Conservation (phyloP, 371 early-diverging fungal genomes). For the Hamiltosporidium magnivora region DNA sequence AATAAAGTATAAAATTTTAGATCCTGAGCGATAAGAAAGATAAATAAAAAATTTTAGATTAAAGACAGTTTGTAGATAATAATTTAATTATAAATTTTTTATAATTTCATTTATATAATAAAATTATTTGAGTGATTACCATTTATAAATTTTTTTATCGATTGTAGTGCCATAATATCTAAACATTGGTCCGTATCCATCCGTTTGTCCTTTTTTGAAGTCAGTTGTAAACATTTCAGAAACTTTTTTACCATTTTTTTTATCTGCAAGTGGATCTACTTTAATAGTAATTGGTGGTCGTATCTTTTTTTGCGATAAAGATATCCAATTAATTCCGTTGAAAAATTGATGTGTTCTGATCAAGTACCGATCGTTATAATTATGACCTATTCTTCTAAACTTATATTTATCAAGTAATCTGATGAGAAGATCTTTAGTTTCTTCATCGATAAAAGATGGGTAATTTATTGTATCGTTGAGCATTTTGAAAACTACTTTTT, state of each 20-base stretch:
- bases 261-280: neutral
- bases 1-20: too few species aligned
- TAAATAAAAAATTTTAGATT: too few species aligned
- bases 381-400: conserved; percentile 10
- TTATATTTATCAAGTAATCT: conserved; percentile 18
- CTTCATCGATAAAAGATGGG: conserved; percentile 22
- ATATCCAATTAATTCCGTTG: conserved; percentile 27
- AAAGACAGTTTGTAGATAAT: too few species aligned
- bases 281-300: conserved; percentile 30
- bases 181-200: conserved; percentile 47
- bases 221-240: conserved; percentile 23
- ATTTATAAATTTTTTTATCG: neutral
- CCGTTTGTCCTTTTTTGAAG: conserved; percentile 21
- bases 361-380: conserved; percentile 1
- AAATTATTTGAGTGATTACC: too few species aligned
- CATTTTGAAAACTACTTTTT: conserved; percentile 13
- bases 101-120: too few species aligned
- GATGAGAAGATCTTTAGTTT: conserved; percentile 20
- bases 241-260: conserved; percentile 10
- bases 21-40: too few species aligned
- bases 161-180: conserved; percentile 9
- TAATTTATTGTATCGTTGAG: conserved; percentile 9
- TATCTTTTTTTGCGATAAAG: conserved; percentile 7
- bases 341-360: conserved; percentile 44
- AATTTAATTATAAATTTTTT: too few species aligned